Evolutionary conservation across 495 filamentous ascomycete genomes (phyloP), one percentile per base, ranked within the genome.

Genomic region (Aspergillus sclerotioniger): DNA sequence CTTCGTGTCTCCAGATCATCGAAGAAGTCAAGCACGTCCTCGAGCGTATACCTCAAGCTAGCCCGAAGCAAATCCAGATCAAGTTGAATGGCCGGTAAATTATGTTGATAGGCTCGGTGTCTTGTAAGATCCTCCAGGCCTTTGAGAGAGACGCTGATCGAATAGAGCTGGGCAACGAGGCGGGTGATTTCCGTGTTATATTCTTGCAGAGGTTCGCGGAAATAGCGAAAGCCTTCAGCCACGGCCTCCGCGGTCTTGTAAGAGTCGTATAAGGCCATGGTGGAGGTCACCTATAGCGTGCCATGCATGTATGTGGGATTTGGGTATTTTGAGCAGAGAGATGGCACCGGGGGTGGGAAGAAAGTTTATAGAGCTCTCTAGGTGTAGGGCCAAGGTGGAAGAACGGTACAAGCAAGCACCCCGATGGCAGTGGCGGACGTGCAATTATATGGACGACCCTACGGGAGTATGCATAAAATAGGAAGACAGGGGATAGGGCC

Each of bases 81-180:
- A 1, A 64, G 29, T 17, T 70, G 67, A 16, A 81, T 74, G 17
- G 54, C 52, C 10, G 60, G 55, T 47, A 74, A 70, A 37, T 70
- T 69, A 43, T 69, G 71, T 10, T 68, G 63, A 57, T 70, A 75
- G 7, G 58, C 66, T 21, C 61, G 63, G 35, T 71, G 58, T 6
- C 71, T 68, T 32, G 74, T 61, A 21, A 73, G 61, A 25, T 67
- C 68, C 5, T 80, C 72, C 35, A 87, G 59, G n/a, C 62, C 65
- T 6, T 73, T 76, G 12, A 87, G 68, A 9, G 71, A 72, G 10
- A 76, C 67, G 56, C 79, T 80, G 62, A 84, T 79, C 51, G 72
- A 72, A 67, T 80, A 84, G 20, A 85, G 77, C 55, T 82, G 74
- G 33, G 77, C 72, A 33, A 87, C 82, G 12, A 80, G 67, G 10